A percentile compares a stretch with the other conserved stretches of the same genome.
Conservation (phyloP, 495 filamentous ascomycete genomes). For the Penicillium turbatum region DNA sequence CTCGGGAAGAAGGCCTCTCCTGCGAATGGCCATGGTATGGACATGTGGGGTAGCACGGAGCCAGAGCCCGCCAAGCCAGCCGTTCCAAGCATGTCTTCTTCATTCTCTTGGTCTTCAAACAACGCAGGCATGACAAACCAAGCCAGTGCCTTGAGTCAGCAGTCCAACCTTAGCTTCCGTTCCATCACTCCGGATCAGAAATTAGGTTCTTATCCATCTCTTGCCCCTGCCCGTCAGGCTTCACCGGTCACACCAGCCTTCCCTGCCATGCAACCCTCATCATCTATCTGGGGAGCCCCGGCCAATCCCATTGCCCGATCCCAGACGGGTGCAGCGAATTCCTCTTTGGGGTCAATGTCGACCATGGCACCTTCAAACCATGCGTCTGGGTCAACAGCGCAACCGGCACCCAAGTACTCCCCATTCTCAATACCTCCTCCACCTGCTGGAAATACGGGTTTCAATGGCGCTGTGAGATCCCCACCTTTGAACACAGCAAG, state of each 20-base stretch:
- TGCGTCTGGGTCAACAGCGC: slow-evolving; percentile 20
- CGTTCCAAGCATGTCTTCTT: slow-evolving; percentile 31
- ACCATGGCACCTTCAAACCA: slow-evolving; percentile 23
- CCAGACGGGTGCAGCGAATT: slow-evolving; percentile 17
- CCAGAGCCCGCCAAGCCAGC: slow-evolving; percentile 29
- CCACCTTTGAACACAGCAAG: slow-evolving; percentile 20
- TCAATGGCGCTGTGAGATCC: slow-evolving; percentile 15
- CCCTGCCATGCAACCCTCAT: slow-evolving; percentile 34
- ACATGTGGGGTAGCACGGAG: slow-evolving; percentile 34
- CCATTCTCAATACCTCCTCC: slow-evolving; percentile 48
- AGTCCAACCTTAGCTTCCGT: slow-evolving; percentile 32
- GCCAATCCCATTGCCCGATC: slow-evolving; percentile 12
- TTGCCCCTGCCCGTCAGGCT: slow-evolving; percentile 39
- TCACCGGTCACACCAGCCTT: slow-evolving; percentile 29
- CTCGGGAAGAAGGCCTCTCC: slow-evolving; percentile 52
- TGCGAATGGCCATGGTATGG: slow-evolving; percentile 31
- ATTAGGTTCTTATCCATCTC: slow-evolving; percentile 45
- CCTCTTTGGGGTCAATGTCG: slow-evolving; percentile 28
- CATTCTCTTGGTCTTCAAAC: slow-evolving; percentile 47
- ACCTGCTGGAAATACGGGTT: slow-evolving; percentile 22
- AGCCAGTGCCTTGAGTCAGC: slow-evolving; percentile 18
- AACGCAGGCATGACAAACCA: slow-evolving; percentile 18
- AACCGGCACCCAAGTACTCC: slow-evolving; percentile 35
- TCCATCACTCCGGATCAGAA: slow-evolving; percentile 53
- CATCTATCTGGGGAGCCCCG: slow-evolving; percentile 24